These are phyloP conservation scores for Boletus rex-veris DNA, from an alignment of 768 basidiomycete genomes.

Conservation along the genomic window DNA sequence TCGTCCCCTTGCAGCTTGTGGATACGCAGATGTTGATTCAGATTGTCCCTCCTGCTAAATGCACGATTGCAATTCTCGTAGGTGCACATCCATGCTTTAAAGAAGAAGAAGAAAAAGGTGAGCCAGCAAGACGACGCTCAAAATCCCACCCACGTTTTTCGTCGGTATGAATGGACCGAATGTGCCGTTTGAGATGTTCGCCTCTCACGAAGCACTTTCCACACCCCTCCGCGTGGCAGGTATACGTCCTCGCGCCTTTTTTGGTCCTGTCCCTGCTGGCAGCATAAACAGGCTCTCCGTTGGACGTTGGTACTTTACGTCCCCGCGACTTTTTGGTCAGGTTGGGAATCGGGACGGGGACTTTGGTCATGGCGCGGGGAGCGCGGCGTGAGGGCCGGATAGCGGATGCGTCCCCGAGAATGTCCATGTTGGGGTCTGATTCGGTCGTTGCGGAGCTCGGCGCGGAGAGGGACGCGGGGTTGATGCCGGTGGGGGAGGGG, in stretches of 20 bases:
- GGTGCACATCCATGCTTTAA: conserved; percentile 41
- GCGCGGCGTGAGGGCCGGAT: conserved; percentile 21
- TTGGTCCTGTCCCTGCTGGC: conserved; percentile 32
- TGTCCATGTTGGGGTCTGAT: neutral
- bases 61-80: conserved; percentile 62
- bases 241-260: conserved; percentile 45
- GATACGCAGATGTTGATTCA: conserved; percentile 68
- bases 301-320: conserved; percentile 44
- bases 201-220: conserved; percentile 76
- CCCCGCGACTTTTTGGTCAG: conserved; percentile 50
- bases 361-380: conserved; percentile 23
- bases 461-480: conserved; percentile 10
- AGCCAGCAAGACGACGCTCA: neutral
- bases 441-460: too few relatives aligned
- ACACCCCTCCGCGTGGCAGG: conserved; percentile 69
- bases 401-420: neutral
- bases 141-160: conserved; percentile 67
- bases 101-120: neutral
- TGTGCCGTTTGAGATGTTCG: conserved; percentile 81
- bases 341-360: conserved; percentile 47
- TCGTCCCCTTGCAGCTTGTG: conserved; percentile 37
- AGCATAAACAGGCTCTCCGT: conserved; percentile 18
- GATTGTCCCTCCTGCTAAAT: conserved; percentile 75
- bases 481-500: conserved; percentile 7
- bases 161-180: conserved; percentile 75